phyloP scores from a whole-genome alignment of 2,329 filamentous ascomycete species.

The Trichophyton schoenleinii region DNA sequence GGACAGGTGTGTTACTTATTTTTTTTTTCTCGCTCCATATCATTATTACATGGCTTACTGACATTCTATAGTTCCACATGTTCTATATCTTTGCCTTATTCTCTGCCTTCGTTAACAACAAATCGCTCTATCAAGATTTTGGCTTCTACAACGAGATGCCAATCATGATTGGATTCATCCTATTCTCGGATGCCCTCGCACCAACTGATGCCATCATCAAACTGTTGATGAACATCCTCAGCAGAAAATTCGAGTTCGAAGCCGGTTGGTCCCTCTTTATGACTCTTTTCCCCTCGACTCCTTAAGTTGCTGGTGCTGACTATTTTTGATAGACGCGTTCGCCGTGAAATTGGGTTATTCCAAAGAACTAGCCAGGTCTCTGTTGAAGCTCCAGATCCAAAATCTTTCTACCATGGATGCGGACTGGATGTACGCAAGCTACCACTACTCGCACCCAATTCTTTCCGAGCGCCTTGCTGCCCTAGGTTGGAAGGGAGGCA shows the following conservation, averaged over 20 bases:
- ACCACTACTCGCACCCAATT: slow-evolving; percentile 97
- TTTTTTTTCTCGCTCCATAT: not conserved
- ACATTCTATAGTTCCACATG: slow-evolving; percentile 57
- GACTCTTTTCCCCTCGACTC: not conserved
- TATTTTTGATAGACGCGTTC: slow-evolving; percentile 53
- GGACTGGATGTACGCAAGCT: slow-evolving; percentile 95
- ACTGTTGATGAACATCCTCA: slow-evolving; percentile 90
- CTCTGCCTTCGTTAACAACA: slow-evolving; percentile 94
- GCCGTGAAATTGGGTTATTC: slow-evolving; percentile 74
- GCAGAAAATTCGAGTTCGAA: slow-evolving; percentile 89
- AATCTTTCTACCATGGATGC: slow-evolving; percentile 98
- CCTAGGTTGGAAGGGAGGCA: slow-evolving; percentile 65
- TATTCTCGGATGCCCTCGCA: slow-evolving; percentile 92
- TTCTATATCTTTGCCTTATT: slow-evolving; percentile 96
- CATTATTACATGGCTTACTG: not conserved
- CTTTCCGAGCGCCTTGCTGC: slow-evolving; percentile 85
- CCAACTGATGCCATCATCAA: slow-evolving; percentile 93
- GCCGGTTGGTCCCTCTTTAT: slow-evolving; percentile 45
- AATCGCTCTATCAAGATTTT: slow-evolving; percentile 78
- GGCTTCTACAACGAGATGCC: slow-evolving; percentile 74
- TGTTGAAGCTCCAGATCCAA: slow-evolving; percentile 96
- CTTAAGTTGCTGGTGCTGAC: slow-evolving; percentile 14
- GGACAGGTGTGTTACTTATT: slow-evolving; percentile 50
- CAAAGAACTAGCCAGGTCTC: slow-evolving; percentile 65
- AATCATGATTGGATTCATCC: slow-evolving; percentile 91